phyloP scores from a whole-genome alignment of 2,329 filamentous ascomycete species.

The Cladosporium colombiae region DNA sequence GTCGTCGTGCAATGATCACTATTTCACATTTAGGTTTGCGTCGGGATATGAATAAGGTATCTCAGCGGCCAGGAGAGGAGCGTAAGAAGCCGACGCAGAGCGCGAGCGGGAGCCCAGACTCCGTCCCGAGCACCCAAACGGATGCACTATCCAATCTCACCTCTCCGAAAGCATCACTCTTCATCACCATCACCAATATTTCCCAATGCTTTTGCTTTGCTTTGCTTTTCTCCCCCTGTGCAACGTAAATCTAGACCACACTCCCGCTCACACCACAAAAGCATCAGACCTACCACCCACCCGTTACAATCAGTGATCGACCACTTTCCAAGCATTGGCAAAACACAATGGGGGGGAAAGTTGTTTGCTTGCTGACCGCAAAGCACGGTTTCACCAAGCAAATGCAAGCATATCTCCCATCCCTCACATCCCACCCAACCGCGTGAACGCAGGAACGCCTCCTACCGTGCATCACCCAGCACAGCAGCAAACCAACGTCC shows the following conservation, averaged over 20 bases:
- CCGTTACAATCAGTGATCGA: not conserved
- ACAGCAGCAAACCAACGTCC: not conserved
- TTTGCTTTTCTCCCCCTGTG: not conserved
- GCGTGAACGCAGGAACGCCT: not conserved
- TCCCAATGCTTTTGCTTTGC: not conserved
- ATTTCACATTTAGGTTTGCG: not conserved
- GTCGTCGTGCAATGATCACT: not conserved
- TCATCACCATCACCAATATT: not conserved
- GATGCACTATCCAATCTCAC: not conserved
- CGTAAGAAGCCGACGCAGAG: not conserved
- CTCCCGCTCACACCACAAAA: not conserved
- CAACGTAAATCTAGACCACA: not conserved
- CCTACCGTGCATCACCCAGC: not conserved
- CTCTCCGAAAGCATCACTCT: not conserved
- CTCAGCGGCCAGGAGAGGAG: not conserved
- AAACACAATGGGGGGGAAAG: not conserved
- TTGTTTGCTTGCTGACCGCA: constrained; percentile 1
- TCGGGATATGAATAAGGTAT: not conserved
- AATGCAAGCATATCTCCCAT: not conserved
- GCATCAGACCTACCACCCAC: not conserved
- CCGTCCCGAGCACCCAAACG: not conserved
- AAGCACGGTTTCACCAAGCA: constrained; percentile 9
- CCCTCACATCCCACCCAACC: not conserved
- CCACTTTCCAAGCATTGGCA: constrained; percentile 5
- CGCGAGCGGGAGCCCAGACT: not conserved